A percentile compares a stretch with the other conserved stretches of the same genome.
These are phyloP conservation scores for Tephrocybe sp. DNA, from an alignment of 768 basidiomycete species.

Conservation along the genomic window DNA sequence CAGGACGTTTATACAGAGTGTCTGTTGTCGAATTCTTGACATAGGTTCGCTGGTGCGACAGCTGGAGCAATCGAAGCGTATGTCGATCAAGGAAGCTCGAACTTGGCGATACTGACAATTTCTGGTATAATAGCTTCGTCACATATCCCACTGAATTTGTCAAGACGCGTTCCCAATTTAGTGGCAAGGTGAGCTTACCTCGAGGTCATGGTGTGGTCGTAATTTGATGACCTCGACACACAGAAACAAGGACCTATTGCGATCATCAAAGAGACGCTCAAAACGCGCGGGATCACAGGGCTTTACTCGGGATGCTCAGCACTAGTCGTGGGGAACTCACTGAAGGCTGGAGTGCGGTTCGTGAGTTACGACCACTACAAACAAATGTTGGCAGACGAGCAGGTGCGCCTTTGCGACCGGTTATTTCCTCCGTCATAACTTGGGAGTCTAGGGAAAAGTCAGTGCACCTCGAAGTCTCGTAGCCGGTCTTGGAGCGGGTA, in stretches of 20 bases:
- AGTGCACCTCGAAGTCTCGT: conserved; percentile 82
- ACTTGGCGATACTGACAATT: conserved; percentile 27
- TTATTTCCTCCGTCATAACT: conserved; percentile 1
- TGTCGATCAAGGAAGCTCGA: conserved; percentile 33
- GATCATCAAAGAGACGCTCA: conserved; percentile 74
- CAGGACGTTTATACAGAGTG: not conserved
- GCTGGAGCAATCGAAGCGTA: conserved; percentile 94
- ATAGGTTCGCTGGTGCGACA: conserved; percentile 78
- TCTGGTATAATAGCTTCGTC: conserved; percentile 53
- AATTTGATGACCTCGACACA: not conserved
- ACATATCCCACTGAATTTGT: conserved; percentile 92
- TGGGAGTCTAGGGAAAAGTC: conserved; percentile 89
- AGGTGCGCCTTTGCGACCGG: conserved; percentile 55
- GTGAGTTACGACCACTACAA: conserved; percentile 95
- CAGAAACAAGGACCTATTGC: conserved; percentile 66
- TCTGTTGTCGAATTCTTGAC: not conserved
- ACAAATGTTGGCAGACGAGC: conserved; percentile 70
- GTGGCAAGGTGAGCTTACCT: conserved; percentile 56
- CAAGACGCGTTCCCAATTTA: conserved; percentile 93
- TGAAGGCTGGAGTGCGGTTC: conserved; percentile 96
- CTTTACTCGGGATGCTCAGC: conserved; percentile 95
- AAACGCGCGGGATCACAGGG: conserved; percentile 73
- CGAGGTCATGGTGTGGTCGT: not conserved
- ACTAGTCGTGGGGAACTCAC: conserved; percentile 85
- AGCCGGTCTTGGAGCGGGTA: conserved; percentile 83